phyloP scores from a whole-genome alignment of 2,329 filamentous ascomycete genomes.

The Diaporthe caulivora region DNA sequence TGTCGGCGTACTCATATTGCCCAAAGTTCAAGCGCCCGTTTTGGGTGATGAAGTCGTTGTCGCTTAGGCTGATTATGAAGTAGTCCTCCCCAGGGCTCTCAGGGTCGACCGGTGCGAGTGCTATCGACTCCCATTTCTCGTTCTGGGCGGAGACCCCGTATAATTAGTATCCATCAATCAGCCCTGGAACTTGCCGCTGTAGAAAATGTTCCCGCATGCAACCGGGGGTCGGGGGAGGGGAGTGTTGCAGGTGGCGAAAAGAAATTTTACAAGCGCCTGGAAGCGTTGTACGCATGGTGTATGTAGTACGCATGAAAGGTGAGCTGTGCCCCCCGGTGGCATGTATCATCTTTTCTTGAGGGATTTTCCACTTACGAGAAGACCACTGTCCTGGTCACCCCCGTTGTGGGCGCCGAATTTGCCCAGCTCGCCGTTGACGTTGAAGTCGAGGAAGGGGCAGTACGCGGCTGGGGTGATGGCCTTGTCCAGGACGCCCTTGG shows the following conservation, averaged over 20 bases:
- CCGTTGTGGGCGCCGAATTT: conserved; percentile 79
- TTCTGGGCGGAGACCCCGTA: conserved; percentile 54
- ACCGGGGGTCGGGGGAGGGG: background rate
- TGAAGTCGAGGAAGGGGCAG: conserved; percentile 77
- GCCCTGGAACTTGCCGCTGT: background rate
- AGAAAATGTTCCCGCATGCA: background rate
- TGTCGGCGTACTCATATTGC: conserved; percentile 67
- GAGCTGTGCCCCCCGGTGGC: background rate
- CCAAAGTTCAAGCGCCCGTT: conserved; percentile 72
- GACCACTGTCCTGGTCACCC: conserved; percentile 65
- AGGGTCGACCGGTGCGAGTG: conserved; percentile 69
- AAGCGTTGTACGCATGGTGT: background rate
- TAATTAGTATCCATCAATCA: background rate
- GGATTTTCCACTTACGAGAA: conserved; percentile 55
- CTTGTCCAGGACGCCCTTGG: conserved; percentile 64
- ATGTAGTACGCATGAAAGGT: conserved; percentile 1
- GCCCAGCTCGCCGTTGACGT: conserved; percentile 72
- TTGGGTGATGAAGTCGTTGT: conserved; percentile 83
- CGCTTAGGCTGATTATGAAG: conserved; percentile 75
- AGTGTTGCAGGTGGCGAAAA: conserved; percentile 12
- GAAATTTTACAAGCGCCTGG: background rate
- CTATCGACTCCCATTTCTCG: conserved; percentile 82
- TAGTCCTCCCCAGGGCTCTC: conserved; percentile 60
- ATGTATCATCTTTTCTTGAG: background rate
- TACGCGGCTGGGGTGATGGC: conserved; percentile 70